Percentiles rank a stretch among this genome's conserved stretches.
Evolutionary conservation across 2,329 filamentous ascomycete species (phyloP).

Genomic region (Fusarium continuum): DNA sequence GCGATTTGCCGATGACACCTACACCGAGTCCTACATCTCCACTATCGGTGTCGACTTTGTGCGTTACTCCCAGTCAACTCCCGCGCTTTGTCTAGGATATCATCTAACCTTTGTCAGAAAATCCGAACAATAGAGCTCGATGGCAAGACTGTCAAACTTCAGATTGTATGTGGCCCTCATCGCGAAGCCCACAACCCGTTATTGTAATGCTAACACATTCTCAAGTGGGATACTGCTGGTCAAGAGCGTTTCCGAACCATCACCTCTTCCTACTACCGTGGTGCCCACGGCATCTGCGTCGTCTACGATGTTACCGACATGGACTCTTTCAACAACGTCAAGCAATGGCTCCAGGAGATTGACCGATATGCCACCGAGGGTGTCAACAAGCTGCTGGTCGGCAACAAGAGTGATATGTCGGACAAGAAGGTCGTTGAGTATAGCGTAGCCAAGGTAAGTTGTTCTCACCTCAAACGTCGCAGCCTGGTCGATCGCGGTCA

Average conservation of each 20-base stretch:
- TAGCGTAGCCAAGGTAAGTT: conserved; percentile 93
- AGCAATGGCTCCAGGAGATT: conserved; percentile 99
- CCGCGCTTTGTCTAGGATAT: conserved; percentile 3
- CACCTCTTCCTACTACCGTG: conserved; percentile 99
- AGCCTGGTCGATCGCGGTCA: conserved; percentile 21
- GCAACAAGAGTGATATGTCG: conserved; percentile 99
- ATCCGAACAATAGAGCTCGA: conserved; percentile 99
- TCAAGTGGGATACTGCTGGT: conserved; percentile 96
- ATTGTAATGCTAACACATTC: conserved; percentile 19
- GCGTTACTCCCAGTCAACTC: conserved; percentile 55
- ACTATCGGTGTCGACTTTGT: conserved; percentile 99
- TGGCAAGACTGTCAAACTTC: conserved; percentile 99
- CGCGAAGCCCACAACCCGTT: not conserved
- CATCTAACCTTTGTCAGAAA: conserved; percentile 70
- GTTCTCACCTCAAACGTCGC: not conserved
- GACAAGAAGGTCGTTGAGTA: conserved; percentile 99
- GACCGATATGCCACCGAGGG: conserved; percentile 99
- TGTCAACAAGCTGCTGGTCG: conserved; percentile 98
- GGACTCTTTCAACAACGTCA: conserved; percentile 99
- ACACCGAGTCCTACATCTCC: conserved; percentile 99
- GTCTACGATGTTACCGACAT: conserved; percentile 99
- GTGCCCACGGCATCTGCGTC: conserved; percentile 98
- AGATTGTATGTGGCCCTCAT: conserved; percentile 77
- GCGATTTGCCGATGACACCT: conserved; percentile 98
- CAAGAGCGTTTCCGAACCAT: conserved; percentile 99